Base-by-base conservation (phyloP, 352 stramenopile species). In the Saprolegnia parasitica region DNA sequence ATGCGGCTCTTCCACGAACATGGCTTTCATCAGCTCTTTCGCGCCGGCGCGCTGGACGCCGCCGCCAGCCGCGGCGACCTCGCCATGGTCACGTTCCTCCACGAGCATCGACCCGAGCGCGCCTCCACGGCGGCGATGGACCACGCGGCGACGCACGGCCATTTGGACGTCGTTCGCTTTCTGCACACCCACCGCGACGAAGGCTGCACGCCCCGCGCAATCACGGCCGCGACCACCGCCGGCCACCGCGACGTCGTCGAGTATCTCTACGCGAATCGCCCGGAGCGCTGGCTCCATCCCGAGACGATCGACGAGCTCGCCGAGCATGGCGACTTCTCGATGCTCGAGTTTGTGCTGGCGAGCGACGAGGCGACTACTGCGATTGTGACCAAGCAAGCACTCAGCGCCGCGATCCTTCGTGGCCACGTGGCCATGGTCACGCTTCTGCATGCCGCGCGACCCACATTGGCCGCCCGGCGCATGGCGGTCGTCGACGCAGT, bases 151-250 rank as follows among this genome's bases (percentile, higher is more conserved):
- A 68, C 66, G 13, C 65, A 76, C n/a, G 70, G 74, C 0, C 67
- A 78, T 50, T 75, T 80, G 8, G 72, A 81, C 21, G 46, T 81
- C 20, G 67, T 72, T 10, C 29, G 15, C 9, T 72, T 47, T 58
- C 56, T 72, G 6, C 40, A 72, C 45, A n/a, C 39, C 10, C 8
- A 47, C 20, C 60, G 67, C 4, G 37, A 16, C n/a, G 60, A 72
- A 49, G 60, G 60, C 20, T 72, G 67, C 56, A 67, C 67, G 10
- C 0, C 66, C 54, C 62, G 0, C 72, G 62, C 62, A 9, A 68
- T 68, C 32, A 47, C 50, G 13, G 45, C 39, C 13, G 62, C 62
- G 9, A 40, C 62, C 16, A 50, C 47, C 24, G 52, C 45, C 47
- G 62, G 62, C 4, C 62, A 68, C 35, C 37, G 50, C 5, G 29